Base-by-base conservation (phyloP, 495 filamentous ascomycete genomes). In the Cairneyella variabilis region DNA sequence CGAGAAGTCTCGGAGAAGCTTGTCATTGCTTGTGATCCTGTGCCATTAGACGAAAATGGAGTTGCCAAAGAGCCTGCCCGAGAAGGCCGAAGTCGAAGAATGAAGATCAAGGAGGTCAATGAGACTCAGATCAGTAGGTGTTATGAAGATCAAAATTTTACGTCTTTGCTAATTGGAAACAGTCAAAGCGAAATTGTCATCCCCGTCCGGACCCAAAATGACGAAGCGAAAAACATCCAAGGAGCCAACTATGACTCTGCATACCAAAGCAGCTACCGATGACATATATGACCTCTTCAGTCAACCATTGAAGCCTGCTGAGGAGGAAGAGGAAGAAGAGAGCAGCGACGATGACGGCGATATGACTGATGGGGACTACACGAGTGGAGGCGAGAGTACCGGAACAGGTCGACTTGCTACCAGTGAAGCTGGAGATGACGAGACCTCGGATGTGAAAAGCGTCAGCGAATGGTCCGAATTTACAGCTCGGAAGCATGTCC, bases 231-330 rank as follows among this genome's bases (percentile, higher is more conserved):
- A 85, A 65, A 69, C 65, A 18, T 65, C 61, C 21, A 58, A 37
- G 42, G 90, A 96, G 64, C 89, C 90, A 22, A 98, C 93, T 1
- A 97, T 98, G 91, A 98, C 93, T 1, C 79, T 98, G 57, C 89
- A 97, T 63, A 98, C 93, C 16, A 89, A 83, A 46, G 92, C 91
- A 48, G 93, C 93, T 1, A 96, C 90, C 43, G 91, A 97, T 62
- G 95, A 97, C 57, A 97, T 98, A 43, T 95, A 97, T 66, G 89
- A 88, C 54, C 84, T 98, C 36, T 97, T 98, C 71, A 97, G 93
- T 61, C 89, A 95, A 41, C 92, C 95, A 7, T 66, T 96, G 40
- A 82, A 88, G 59, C 59, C 75, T 12, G 59, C 59, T 2, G 57
- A 60, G 27, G 64, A 72, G 16, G 66, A 76, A 10, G 66, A 62